Evolutionary conservation across 75 land plant genomes (phyloP).

Genomic region (Chamaecyparis obtusa): DNA sequence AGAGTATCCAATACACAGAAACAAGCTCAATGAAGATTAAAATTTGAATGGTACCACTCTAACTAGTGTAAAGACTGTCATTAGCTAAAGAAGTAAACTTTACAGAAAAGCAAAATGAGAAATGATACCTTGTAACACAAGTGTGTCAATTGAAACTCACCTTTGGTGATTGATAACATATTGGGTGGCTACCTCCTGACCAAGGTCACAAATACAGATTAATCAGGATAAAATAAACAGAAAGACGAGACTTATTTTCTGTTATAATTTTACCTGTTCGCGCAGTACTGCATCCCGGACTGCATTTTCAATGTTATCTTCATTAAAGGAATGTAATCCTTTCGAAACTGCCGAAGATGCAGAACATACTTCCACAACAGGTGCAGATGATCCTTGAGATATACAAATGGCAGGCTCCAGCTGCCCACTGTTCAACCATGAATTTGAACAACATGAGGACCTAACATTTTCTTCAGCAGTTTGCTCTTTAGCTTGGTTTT

Average conservation of each 20-base stretch:
- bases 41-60: slow-evolving; percentile 9
- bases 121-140: background rate
- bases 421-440: background rate
- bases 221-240: slow-evolving; percentile 6
- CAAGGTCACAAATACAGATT: background rate
- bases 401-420: background rate
- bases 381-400: background rate
- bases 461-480: background rate
- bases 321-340: background rate
- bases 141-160: slow-evolving; percentile 19
- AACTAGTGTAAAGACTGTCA: background rate
- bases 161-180: slow-evolving; percentile 63
- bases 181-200: slow-evolving; percentile 62
- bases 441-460: background rate
- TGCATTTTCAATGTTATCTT: slow-evolving; percentile 44
- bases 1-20: background rate
- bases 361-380: background rate
- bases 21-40: background rate
- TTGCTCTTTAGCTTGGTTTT: background rate
- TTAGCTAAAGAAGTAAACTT: background rate
- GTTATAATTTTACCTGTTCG: slow-evolving; percentile 44
- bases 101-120: background rate
- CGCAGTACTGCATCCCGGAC: slow-evolving; percentile 56
- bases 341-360: background rate
- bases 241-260: background rate